Conservation (phyloP, 1,284 basidiomycete species). For the Ceratobasidium theobromae region DNA sequence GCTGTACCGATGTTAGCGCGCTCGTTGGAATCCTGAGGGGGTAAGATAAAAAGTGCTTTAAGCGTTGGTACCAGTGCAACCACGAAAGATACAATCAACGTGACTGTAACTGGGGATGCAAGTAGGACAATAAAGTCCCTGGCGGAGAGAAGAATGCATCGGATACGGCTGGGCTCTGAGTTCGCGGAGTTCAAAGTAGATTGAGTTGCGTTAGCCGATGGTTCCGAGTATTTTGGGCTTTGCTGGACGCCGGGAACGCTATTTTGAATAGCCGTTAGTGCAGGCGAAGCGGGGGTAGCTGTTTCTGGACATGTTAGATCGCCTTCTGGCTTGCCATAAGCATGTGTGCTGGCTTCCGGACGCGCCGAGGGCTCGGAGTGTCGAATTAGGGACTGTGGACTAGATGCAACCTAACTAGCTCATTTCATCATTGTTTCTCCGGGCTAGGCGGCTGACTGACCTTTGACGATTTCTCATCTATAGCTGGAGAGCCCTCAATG, state of each 20-base stretch:
- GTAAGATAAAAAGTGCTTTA: constrained; percentile 68
- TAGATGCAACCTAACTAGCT: constrained; percentile 12
- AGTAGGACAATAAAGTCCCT: constrained; percentile 49
- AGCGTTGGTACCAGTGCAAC: constrained; percentile 66
- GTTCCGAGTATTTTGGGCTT: neutral
- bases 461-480: too few relatives aligned
- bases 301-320: constrained; percentile 38
- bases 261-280: constrained; percentile 40
- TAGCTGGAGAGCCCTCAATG: too few relatives aligned
- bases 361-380: neutral
- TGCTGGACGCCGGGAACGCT: constrained; percentile 30
- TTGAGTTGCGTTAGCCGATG: constrained; percentile 20
- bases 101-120: constrained; percentile 56
- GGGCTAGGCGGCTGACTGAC: too few relatives aligned
- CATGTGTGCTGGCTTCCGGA: constrained; percentile 12
- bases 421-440: too few relatives aligned
- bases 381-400: neutral
- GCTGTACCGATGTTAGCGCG: constrained; percentile 50
- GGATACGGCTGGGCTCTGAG: constrained; percentile 19
- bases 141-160: constrained; percentile 17
- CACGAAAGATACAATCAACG: constrained; percentile 63
- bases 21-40: constrained; percentile 48
- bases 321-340: constrained; percentile 36
- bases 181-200: constrained; percentile 7
- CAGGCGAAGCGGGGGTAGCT: constrained; percentile 38